Base-by-base conservation (phyloP, 2,329 filamentous ascomycete species). In the Paecilomyces sp. region DNA sequence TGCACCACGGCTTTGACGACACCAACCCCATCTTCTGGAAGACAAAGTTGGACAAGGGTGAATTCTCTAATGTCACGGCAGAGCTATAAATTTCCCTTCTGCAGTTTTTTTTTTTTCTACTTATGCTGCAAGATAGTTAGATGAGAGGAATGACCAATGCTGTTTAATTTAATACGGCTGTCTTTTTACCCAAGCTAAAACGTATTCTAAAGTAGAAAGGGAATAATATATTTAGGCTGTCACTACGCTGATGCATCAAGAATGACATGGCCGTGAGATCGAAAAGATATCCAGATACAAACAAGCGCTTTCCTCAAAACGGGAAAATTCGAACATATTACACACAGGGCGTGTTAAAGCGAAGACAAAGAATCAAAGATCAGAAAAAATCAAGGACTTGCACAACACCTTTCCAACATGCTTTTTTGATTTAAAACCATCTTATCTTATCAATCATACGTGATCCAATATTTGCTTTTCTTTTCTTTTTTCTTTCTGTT, bases 21-120 rank as follows among this genome's bases (percentile, higher is more conserved):
- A 97, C 93, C 68, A 97, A 97, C 82, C 93, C 93, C 53, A 96
- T 97, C 74, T 99, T 99, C 88, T 99, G 94, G 94, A 89, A 96
- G 83, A 97, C 92, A 56, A 99, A 99, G 87, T 80, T 99, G 72
- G 89, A 96, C 77, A 96, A 96, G 86, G 92, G 92, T 77, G 94
- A 99, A 82, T 99, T 99, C 78, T 93, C 89, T 65, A 97, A 97
- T 75, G 92, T 97, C 58, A 95, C 91, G 60, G 90, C 89, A 69
- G 80, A 87, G 70, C 75, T 95, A 65, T 74, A 71, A 62, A 52
- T 51, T 47, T 47, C 41, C 31, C 1, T 47, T 18, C 41, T 47
- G 41, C 41, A 8, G 41, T 47, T 9, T 47, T 9, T 18, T n/a
- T n/a, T 47, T 8, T 18, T 47, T 47, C 41, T n/a, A 47, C 13